phyloP scores from a whole-genome alignment of 2,329 filamentous ascomycete species.

The Fusarium falciforme region DNA sequence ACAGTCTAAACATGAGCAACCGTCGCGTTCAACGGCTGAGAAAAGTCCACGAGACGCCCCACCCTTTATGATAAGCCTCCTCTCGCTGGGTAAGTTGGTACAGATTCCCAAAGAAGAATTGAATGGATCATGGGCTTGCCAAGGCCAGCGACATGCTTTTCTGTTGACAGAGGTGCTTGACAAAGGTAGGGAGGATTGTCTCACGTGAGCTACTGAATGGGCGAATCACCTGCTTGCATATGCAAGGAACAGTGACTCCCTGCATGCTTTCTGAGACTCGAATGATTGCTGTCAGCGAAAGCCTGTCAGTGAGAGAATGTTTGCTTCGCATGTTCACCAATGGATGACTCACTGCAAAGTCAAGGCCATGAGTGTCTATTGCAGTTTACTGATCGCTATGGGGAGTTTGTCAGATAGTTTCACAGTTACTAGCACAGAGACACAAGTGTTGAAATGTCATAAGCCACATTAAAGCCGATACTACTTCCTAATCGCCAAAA shows the following conservation, averaged over 20 bases:
- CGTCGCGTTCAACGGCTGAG: not conserved
- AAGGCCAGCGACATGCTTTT: not conserved
- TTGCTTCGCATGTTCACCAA: not conserved
- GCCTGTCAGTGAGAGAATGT: not conserved
- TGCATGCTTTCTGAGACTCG: not conserved
- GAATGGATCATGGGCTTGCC: not conserved
- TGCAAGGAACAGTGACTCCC: not conserved
- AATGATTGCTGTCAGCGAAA: not conserved
- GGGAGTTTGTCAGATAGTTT: not conserved
- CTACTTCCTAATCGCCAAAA: constrained; percentile 39
- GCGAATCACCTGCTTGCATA: not conserved
- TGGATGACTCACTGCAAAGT: not conserved
- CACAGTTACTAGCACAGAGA: not conserved
- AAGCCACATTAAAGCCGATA: constrained; percentile 39
- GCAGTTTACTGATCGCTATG: not conserved
- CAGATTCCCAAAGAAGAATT: not conserved
- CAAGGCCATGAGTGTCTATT: not conserved
- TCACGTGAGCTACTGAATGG: too few species aligned
- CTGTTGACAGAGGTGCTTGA: not conserved
- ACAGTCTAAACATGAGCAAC: not conserved
- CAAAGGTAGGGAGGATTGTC: not conserved
- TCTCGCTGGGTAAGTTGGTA: not conserved
- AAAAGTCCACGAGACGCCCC: not conserved
- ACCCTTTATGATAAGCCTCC: not conserved
- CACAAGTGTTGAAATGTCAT: constrained; percentile 7